Evolutionary conservation across 2,329 filamentous ascomycete species (phyloP).

Genomic region (Alternaria dauci): DNA sequence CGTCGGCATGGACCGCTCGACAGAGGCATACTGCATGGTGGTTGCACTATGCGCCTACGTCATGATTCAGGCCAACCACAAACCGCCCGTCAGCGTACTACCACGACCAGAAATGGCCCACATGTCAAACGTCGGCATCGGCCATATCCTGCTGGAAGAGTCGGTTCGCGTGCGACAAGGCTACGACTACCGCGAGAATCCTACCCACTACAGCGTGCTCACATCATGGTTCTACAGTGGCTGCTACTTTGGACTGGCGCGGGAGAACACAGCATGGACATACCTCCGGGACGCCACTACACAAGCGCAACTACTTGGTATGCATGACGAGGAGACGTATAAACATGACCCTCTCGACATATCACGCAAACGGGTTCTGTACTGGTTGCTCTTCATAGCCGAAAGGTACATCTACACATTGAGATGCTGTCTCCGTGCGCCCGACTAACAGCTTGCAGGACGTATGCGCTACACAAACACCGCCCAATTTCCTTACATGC

Average conservation of each 20-base stretch:
- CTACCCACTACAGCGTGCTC: conserved; percentile 64
- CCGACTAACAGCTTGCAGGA: conserved; percentile 53
- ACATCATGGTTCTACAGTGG: conserved; percentile 70
- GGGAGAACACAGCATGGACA: conserved; percentile 69
- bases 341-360: conserved; percentile 60
- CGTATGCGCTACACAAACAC: conserved; percentile 70
- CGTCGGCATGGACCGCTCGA: conserved; percentile 59
- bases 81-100: conserved; percentile 55
- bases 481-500: conserved; percentile 69
- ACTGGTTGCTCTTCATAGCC: conserved; percentile 70
- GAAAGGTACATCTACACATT: conserved; percentile 58
- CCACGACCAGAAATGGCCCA: conserved; percentile 56
- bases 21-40: conserved; percentile 67
- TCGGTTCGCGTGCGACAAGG: conserved; percentile 64
- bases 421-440: not conserved
- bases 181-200: conserved; percentile 66
- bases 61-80: conserved; percentile 60
- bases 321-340: conserved; percentile 68
- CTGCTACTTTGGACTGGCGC: conserved; percentile 68
- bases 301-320: conserved; percentile 65
- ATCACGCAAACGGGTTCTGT: conserved; percentile 64
- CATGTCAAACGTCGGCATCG: conserved; percentile 56
- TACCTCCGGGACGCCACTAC: conserved; percentile 69
- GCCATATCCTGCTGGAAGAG: conserved; percentile 66
- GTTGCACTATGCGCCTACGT: conserved; percentile 61